A percentile compares a stretch with the other conserved stretches of the same genome.
These are phyloP conservation scores for Leccinum boreale DNA, from an alignment of 768 basidiomycete genomes.

Conservation along the genomic window DNA sequence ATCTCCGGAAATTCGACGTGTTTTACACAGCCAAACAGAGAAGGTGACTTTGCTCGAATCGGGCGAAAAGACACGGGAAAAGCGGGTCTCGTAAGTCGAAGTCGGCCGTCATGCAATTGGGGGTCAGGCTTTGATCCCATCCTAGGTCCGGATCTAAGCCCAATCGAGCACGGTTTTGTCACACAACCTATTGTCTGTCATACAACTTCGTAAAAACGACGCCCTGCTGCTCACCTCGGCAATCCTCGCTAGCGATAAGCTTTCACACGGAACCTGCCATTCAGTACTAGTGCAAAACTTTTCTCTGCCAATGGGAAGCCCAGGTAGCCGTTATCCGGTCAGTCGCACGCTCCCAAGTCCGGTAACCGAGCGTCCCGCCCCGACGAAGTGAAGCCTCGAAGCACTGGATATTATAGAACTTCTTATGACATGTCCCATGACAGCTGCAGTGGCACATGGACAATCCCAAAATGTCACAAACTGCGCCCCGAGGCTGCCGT, in stretches of 20 bases:
- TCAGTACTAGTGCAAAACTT: neutral
- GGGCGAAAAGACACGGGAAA: slow-evolving; percentile 34
- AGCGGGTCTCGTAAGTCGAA: slow-evolving; percentile 37
- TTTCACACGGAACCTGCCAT: neutral
- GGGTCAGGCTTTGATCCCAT: slow-evolving; percentile 19
- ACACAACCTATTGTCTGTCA: slow-evolving; percentile 1
- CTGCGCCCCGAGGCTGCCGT: slow-evolving; percentile 8
- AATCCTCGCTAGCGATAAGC: neutral
- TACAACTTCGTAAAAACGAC: neutral
- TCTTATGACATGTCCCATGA: slow-evolving; percentile 11
- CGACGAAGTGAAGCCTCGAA: slow-evolving; percentile 16
- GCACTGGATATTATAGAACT: neutral
- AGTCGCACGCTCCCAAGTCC: slow-evolving; percentile 14
- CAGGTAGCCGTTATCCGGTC: slow-evolving; percentile 23
- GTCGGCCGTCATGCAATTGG: slow-evolving; percentile 26
- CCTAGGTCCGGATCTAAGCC: slow-evolving; percentile 15
- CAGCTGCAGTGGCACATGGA: slow-evolving; percentile 1
- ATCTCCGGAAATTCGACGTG: slow-evolving; percentile 28
- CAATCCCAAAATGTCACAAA: slow-evolving; percentile 10
- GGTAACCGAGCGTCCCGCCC: slow-evolving; percentile 15
- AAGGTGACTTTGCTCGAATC: slow-evolving; percentile 13
- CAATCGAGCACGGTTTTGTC: slow-evolving; percentile 5
- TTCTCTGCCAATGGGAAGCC: slow-evolving; percentile 9
- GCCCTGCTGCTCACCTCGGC: neutral
- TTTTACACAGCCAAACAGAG: slow-evolving; percentile 22